These are phyloP conservation scores for Ascosphaera pollenicola DNA, from an alignment of 2,329 filamentous ascomycete genomes.

Conservation along the genomic window DNA sequence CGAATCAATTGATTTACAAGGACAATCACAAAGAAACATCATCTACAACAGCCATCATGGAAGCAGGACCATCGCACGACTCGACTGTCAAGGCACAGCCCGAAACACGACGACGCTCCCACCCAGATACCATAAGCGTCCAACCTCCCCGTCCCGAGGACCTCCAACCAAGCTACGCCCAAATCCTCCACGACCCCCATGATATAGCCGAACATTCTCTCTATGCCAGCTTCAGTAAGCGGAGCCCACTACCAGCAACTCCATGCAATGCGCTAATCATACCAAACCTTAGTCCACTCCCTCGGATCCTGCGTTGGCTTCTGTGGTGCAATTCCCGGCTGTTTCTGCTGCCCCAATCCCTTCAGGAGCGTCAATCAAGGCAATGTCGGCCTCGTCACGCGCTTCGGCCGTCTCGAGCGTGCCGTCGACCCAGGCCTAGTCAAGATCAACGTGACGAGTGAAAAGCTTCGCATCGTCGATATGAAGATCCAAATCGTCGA, in stretches of 20 bases:
- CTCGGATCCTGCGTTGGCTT: slow-evolving; percentile 57
- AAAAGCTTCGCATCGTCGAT: slow-evolving; percentile 75
- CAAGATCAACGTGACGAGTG: slow-evolving; percentile 89
- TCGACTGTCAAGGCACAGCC: too few species aligned
- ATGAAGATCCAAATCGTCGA: slow-evolving; percentile 98
- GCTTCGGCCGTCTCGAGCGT: slow-evolving; percentile 83
- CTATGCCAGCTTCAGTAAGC: slow-evolving; percentile 71
- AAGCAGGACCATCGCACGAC: too few species aligned
- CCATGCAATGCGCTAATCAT: neutral
- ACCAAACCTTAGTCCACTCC: slow-evolving; percentile 34
- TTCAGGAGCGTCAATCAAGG: slow-evolving; percentile 86
- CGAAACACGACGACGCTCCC: too few species aligned
- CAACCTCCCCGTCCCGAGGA: slow-evolving; percentile 65
- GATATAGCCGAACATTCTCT: slow-evolving; percentile 54
- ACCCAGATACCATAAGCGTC: slow-evolving; percentile 39
- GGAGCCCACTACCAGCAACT: neutral
- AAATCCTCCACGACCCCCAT: slow-evolving; percentile 34
- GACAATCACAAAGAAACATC: too few species aligned
- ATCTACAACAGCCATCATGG: too few species aligned
- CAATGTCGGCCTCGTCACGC: slow-evolving; percentile 85
- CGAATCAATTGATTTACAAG: too few species aligned
- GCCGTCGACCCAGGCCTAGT: slow-evolving; percentile 92
- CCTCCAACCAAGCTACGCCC: slow-evolving; percentile 63
- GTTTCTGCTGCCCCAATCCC: slow-evolving; percentile 78
- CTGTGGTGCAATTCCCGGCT: slow-evolving; percentile 74